Evolutionary conservation across 2,329 filamentous ascomycete genomes (phyloP).

Genomic region (Fusarium anthophilum): DNA sequence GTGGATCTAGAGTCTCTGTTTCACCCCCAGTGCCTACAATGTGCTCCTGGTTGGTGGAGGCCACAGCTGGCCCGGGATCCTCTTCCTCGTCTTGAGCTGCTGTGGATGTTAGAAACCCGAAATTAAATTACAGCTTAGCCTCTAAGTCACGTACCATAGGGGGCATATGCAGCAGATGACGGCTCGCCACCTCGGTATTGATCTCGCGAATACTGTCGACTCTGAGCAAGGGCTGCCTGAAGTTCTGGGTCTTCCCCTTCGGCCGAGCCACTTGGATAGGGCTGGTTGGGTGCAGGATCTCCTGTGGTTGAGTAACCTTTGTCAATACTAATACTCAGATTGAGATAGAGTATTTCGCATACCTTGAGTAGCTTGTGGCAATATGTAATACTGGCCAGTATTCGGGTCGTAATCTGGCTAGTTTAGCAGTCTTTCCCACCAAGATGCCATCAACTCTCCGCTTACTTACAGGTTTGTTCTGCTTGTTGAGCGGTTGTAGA

Average conservation of each 20-base stretch:
- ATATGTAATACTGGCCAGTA: conserved; percentile 13
- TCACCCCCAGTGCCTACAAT: conserved; percentile 31
- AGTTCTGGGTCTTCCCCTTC: conserved; percentile 19
- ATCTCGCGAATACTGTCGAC: conserved; percentile 10
- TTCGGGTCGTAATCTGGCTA: conserved; percentile 15
- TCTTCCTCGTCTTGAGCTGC: conserved; percentile 35
- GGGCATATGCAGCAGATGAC: conserved; percentile 5
- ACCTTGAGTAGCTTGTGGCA: conserved; percentile 15
- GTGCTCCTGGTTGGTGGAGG: conserved; percentile 18
- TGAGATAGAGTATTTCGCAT: background rate
- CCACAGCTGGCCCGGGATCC: conserved; percentile 38
- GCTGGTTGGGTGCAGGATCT: conserved; percentile 10
- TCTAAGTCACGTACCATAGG: conserved; percentile 13
- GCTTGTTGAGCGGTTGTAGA: background rate
- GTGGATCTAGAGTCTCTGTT: conserved; percentile 48
- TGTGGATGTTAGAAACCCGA: background rate
- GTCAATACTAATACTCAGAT: background rate
- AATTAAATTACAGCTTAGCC: background rate
- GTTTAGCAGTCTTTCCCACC: background rate
- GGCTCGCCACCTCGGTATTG: conserved; percentile 23
- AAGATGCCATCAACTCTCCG: background rate
- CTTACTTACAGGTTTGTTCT: conserved; percentile 4
- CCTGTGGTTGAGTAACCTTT: background rate
- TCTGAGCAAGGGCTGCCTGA: conserved; percentile 19
- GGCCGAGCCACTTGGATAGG: background rate